Conservation (phyloP, 441 rosid genomes). For the Eutrema salsugineum region DNA sequence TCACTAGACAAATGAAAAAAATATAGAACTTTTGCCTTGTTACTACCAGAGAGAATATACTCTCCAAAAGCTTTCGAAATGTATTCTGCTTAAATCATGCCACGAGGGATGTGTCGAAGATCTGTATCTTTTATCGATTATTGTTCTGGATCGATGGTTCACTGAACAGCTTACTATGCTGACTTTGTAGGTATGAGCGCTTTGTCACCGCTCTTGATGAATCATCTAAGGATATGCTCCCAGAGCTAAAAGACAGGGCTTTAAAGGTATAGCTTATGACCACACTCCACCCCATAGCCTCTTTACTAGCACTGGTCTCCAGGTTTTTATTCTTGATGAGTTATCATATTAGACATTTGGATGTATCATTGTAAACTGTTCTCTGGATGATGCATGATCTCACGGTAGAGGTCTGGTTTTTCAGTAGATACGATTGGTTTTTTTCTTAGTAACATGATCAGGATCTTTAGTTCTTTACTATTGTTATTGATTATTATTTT, state of each 20-base stretch:
- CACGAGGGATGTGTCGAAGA: neutral
- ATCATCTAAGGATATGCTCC: slow-evolving; percentile 90
- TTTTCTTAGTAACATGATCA: slow-evolving; percentile 1
- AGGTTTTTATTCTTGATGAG: neutral
- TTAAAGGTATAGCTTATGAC: slow-evolving; percentile 54
- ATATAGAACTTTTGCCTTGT: neutral
- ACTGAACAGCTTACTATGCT: neutral
- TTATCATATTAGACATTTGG: neutral
- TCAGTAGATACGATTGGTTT: neutral
- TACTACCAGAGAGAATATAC: neutral
- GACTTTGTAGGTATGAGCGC: slow-evolving; percentile 69
- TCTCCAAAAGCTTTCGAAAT: neutral
- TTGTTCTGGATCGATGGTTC: neutral
- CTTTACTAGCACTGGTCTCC: neutral
- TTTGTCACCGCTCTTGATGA: slow-evolving; percentile 86
- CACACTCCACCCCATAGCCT: neutral
- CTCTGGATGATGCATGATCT: neutral
- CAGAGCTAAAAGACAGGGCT: slow-evolving; percentile 81
- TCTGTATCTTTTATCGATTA: neutral
- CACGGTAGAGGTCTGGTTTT: neutral
- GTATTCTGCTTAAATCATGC: neutral
- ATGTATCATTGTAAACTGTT: neutral
- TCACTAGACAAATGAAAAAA: neutral
- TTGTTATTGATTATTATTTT: neutral
- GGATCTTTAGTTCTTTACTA: neutral